Evolutionary conservation across 2,329 filamentous ascomycete genomes (phyloP).

Genomic region (Fusarium zealandicum): DNA sequence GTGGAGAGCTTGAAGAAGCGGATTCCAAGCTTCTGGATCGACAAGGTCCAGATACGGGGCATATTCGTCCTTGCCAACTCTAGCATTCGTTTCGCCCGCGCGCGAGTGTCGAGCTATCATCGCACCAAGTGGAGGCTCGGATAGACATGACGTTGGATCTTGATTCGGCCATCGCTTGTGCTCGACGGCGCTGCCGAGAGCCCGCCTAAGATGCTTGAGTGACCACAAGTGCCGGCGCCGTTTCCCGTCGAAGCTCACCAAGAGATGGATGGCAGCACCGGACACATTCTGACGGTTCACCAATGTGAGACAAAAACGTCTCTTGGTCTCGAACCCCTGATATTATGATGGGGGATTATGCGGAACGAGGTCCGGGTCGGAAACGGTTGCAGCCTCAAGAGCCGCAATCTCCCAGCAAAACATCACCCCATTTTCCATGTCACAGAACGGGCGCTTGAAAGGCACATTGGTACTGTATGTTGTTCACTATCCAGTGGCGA

Average conservation of each 20-base stretch:
- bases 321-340: constrained; percentile 31
- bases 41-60: constrained; percentile 14
- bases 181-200: constrained; percentile 22
- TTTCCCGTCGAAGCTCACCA: constrained; percentile 1
- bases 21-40: background rate
- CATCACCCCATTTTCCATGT: background rate
- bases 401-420: constrained; percentile 5
- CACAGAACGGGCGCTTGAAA: background rate
- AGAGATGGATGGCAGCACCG: constrained; percentile 4
- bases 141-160: constrained; percentile 33
- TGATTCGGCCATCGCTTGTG: constrained; percentile 14
- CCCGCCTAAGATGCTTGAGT: constrained; percentile 21
- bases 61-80: constrained; percentile 20
- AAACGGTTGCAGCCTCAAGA: constrained; percentile 7
- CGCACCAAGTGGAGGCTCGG: constrained; percentile 37
- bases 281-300: constrained; percentile 17
- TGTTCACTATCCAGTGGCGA: constrained; percentile 1
- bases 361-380: constrained; percentile 8
- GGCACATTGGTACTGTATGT: background rate
- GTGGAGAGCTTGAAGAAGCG: background rate
- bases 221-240: constrained; percentile 29
- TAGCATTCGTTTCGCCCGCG: constrained; percentile 13
- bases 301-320: constrained; percentile 30
- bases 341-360: constrained; percentile 16
- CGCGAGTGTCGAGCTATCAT: constrained; percentile 21